Percentiles rank a stretch among this genome's conserved stretches.
Conservation (phyloP, 208 protist species). For the Trypanosoma scelopori region DNA sequence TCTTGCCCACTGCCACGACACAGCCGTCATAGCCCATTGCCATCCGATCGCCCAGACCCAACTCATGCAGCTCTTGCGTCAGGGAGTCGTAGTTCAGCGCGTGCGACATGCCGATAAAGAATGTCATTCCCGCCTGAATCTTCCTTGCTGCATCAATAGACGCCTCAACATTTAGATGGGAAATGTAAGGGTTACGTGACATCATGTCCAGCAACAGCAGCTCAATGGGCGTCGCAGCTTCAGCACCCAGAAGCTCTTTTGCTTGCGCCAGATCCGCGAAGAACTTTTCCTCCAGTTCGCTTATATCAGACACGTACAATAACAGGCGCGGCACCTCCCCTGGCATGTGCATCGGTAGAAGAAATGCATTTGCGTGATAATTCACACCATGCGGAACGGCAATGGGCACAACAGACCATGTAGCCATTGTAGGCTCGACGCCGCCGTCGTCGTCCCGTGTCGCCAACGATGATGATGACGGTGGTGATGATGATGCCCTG, state of each 20-base stretch:
- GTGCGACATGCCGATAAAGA: conserved; percentile 68
- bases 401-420: conserved; percentile 43
- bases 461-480: too few species aligned
- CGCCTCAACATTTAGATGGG: conserved; percentile 44
- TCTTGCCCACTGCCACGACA: conserved; percentile 31
- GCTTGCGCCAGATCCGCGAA: conserved; percentile 25
- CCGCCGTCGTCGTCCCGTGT: too few species aligned
- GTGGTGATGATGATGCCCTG: not conserved
- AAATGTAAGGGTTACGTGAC: conserved; percentile 33
- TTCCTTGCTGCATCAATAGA: conserved; percentile 32
- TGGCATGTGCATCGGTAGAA: conserved; percentile 37
- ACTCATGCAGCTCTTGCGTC: conserved; percentile 24
- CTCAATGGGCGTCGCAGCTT: conserved; percentile 21
- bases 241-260: conserved; percentile 25
- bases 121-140: conserved; percentile 43
- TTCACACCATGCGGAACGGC: conserved; percentile 47
- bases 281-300: conserved; percentile 30
- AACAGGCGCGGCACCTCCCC: conserved; percentile 27
- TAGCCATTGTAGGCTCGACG: not conserved
- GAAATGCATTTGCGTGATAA: conserved; percentile 54
- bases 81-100: conserved; percentile 37
- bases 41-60: conserved; percentile 37
- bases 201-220: conserved; percentile 61
- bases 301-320: conserved; percentile 62
- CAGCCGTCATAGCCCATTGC: conserved; percentile 55